phyloP scores from a whole-genome alignment of 164 flowering plant genomes.

The Magnolia changhungtana region DNA sequence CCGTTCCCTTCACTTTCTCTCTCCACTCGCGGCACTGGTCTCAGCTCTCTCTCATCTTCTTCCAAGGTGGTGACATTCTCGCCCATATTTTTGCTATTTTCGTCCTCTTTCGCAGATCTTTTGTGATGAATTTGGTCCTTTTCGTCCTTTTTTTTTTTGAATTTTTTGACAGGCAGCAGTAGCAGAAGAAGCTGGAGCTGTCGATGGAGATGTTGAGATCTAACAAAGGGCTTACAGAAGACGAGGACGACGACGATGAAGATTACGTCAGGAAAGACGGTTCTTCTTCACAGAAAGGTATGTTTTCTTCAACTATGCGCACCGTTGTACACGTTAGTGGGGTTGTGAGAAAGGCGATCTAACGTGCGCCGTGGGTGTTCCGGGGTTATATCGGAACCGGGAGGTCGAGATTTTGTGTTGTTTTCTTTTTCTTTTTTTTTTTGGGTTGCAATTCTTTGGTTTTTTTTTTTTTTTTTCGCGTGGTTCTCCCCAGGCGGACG shows the following conservation, averaged over 20 bases:
- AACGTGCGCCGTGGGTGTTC: not conserved
- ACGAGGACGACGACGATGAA: constrained; percentile 63
- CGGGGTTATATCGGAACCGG: not conserved
- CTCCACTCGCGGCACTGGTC: constrained; percentile 26
- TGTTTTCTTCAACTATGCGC: no score
- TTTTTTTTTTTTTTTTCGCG: no score
- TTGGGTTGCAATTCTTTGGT: no score
- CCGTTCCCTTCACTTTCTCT: constrained; percentile 36
- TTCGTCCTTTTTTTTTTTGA: not conserved
- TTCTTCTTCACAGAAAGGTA: constrained; percentile 54
- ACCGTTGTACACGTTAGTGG: not conserved
- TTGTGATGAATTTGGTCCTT: no score
- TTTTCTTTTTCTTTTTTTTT: no score
- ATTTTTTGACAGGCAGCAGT: constrained; percentile 4
- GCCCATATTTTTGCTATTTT: constrained; percentile 1
- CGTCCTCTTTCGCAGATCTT: not conserved
- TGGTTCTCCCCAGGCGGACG: not conserved
- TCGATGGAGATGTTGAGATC: constrained; percentile 70
- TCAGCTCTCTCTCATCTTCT: constrained; percentile 41
- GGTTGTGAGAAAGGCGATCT: not conserved
- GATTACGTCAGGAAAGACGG: constrained; percentile 56
- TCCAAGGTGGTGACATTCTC: constrained; percentile 47
- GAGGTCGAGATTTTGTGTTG: not conserved
- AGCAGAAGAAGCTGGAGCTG: constrained; percentile 12
- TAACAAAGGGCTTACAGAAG: constrained; percentile 44